Evolutionary conservation across 768 basidiomycete genomes (phyloP).

Genomic region (Tylopilus sp.): DNA sequence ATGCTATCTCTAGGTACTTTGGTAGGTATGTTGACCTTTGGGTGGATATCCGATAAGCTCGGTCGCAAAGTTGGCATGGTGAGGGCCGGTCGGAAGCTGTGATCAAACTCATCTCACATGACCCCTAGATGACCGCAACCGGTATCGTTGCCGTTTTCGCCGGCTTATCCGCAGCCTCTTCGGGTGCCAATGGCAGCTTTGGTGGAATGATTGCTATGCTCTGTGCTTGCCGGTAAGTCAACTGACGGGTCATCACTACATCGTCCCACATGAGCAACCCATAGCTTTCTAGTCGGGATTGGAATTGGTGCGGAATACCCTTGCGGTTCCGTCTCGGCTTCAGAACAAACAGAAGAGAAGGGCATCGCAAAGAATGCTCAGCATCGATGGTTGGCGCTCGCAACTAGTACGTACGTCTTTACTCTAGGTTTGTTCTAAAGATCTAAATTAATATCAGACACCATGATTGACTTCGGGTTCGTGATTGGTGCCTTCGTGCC

Average conservation of each 20-base stretch:
- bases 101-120: conserved; percentile 10
- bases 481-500: conserved; percentile 79
- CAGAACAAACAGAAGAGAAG: conserved; percentile 86
- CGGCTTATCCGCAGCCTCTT: conserved; percentile 74
- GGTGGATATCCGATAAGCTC: conserved; percentile 81
- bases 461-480: conserved; percentile 86
- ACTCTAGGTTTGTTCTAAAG: neutral
- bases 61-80: conserved; percentile 91
- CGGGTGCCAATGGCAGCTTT: conserved; percentile 71
- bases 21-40: conserved; percentile 81
- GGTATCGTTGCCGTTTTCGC: conserved; percentile 85
- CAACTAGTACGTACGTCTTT: conserved; percentile 63
- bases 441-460: conserved; percentile 41
- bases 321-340: conserved; percentile 83
- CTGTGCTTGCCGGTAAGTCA: conserved; percentile 63
- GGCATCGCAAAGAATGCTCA: conserved; percentile 76
- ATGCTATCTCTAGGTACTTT: conserved; percentile 74
- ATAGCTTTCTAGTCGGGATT: conserved; percentile 82
- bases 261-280: neutral
- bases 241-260: neutral
- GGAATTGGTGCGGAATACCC: conserved; percentile 90
- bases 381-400: conserved; percentile 82
- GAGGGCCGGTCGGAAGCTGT: conserved; percentile 8
- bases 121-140: conserved; percentile 68
- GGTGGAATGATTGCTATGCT: conserved; percentile 75